Evolutionary conservation across 2,329 filamentous ascomycete genomes (phyloP), one percentile per base, ranked within the genome.

Genomic region (Pseudogymnoascus sp.): DNA sequence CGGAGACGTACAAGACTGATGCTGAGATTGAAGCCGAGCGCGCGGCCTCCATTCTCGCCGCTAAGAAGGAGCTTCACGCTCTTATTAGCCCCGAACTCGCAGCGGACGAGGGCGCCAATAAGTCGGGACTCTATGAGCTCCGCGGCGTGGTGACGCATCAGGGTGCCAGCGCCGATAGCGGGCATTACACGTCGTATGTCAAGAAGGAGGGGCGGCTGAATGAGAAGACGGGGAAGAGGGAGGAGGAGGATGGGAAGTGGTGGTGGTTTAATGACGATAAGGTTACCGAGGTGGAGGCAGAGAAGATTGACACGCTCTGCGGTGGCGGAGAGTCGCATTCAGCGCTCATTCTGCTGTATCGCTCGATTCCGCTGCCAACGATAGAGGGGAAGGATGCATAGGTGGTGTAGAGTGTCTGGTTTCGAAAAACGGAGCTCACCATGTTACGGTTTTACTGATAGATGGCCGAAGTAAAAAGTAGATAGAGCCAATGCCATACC

Each of bases 261-360:
- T 99, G 94, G 93, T 99, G 94, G 93, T 99, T 99, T 82, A 97
- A 99, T 74, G 94, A 99, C 70, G 93, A 99, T 72, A 95, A 92
- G 78, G 94, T 99, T 35, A 86, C 88, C 12, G 94, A 99, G 78
- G 94, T 99, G 28, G 86, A 90, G 14, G 80, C 85, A 25, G 93
- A 97, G 69, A 94, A 96, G 79, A 95, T 99, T 67, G 89, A 93
- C 72, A 88, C 87, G 3, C 81, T 99, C 59, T 84, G 92, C 58
- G 95, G 94, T 63, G 94, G 95, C 70, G 93, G 92, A 66, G 90
- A 94, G 75, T 88, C 86, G 60, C 90, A 94, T 74, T 92, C 89
- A 58, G 90, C 90, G 28, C 81, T 94, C 57, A 91, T 94, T 65
- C 77, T 92, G 41, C 80, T 94, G 25, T 94, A 94, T 76, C 83